Evolutionary conservation across 2,329 filamentous ascomycete species (phyloP).

Genomic region (Claviceps fusiformis): DNA sequence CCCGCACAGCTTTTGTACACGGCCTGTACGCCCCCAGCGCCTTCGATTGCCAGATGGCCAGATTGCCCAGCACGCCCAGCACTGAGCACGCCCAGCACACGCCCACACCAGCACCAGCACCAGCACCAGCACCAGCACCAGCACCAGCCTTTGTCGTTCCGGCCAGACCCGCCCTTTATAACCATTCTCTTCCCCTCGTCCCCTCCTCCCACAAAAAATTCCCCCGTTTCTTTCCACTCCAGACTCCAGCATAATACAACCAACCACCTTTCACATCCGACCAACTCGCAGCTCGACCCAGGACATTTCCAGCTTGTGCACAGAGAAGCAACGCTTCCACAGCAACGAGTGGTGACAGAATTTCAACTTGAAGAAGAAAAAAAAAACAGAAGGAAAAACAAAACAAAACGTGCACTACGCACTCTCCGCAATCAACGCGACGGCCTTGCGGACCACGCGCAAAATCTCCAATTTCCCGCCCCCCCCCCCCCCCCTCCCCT

Average conservation of each 20-base stretch:
- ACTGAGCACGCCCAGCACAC: no score
- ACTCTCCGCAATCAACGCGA: neutral
- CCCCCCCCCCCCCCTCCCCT: no score
- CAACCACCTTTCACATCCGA: neutral
- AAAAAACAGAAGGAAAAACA: no score
- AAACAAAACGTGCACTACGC: no score
- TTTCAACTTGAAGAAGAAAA: no score
- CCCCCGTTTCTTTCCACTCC: constrained; percentile 9
- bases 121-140: no score
- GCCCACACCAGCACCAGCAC: no score
- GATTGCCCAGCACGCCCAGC: no score
- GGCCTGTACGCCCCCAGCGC: neutral
- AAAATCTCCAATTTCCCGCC: neutral
- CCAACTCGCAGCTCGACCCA: neutral
- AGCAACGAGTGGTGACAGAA: neutral
- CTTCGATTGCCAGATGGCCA: neutral
- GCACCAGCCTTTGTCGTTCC: constrained; percentile 12
- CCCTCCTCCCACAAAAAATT: constrained; percentile 10
- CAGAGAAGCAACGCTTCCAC: neutral
- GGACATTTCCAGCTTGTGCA: neutral
- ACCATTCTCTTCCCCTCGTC: constrained; percentile 12
- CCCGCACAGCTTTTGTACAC: neutral
- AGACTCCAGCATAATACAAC: constrained; percentile 3
- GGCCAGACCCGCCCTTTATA: constrained; percentile 22
- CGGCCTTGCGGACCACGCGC: neutral